Base-by-base conservation (phyloP, 306 rosid genomes). In the Cicer bijugum region DNA sequence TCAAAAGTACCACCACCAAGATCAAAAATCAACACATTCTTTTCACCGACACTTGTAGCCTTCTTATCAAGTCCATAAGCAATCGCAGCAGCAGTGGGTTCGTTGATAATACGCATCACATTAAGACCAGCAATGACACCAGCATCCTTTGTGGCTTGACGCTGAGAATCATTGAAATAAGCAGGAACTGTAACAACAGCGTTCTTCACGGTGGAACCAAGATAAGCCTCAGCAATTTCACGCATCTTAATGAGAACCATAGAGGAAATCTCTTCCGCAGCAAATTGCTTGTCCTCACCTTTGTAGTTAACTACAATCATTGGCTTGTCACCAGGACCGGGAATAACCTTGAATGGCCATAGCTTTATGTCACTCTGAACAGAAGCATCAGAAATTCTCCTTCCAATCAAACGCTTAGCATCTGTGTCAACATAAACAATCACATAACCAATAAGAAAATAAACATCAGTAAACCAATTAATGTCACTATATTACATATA, bases 1-100 rank as follows among this genome's bases (percentile, higher is more conserved):
- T 89, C 95, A 76, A 89, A 89, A 9, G 91, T 89, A 43, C 95
- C 95, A 51, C 91, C 95, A 0, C 91, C 91, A 0, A 89, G 46
- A 43, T 89, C 95, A 52, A 89, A 87, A 12, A 89, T 89, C 83
- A 89, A 43, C 1, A 85, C 95, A 7, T 89, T 89, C 81, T 89
- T 89, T 83, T 85, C 90, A 0, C 91, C 95, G 0, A 76, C 77
- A 8, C 88, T 87, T 0, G 83, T 69, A 0, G 90, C 85, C 62
- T 87, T 85, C 81, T 89, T 89, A 72, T 87, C 95, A 8, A 87
- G 91, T 39, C 96, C 96, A 28, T 86, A 89, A 1, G 90, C 92
- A 79, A 89, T 89, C 23, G 96, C 90, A 0, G 96, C 92, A 0
- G 96, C 96, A 1, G 90, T 89, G 4, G 96, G 89, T 56, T 89